Conservation (phyloP, 2,329 filamentous ascomycete genomes). For the Clarireedia paspali region DNA sequence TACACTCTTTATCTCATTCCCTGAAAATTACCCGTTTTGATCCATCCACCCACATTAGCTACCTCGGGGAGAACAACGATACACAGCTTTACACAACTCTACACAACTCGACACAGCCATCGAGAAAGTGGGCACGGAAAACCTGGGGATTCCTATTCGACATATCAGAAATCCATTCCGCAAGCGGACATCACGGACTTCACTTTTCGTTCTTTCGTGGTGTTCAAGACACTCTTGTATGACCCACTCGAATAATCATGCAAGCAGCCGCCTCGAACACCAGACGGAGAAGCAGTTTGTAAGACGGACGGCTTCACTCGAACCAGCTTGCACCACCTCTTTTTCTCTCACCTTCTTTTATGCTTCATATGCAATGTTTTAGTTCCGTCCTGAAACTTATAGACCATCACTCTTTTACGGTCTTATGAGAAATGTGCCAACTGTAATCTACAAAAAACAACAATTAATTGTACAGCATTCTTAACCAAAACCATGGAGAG, state of each 20-base stretch:
- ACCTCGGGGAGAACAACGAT: background rate
- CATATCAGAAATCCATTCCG: background rate
- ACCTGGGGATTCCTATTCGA: background rate
- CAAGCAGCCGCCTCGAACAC: slow-evolving; percentile 8
- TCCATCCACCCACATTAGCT: background rate
- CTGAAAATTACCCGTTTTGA: background rate
- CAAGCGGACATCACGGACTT: background rate
- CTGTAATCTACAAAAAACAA: slow-evolving; percentile 9
- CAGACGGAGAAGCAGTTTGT: slow-evolving; percentile 1
- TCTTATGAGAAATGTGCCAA: slow-evolving; percentile 17
- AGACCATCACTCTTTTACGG: slow-evolving; percentile 9
- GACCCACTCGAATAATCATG: slow-evolving; percentile 9
- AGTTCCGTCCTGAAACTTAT: background rate
- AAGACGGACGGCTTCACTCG: slow-evolving; percentile 3
- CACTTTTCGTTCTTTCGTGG: background rate
- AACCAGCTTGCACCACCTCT: slow-evolving; percentile 6
- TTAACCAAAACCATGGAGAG: slow-evolving; percentile 17
- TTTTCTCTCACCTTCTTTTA: background rate
- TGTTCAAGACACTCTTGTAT: slow-evolving; percentile 8
- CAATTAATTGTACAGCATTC: slow-evolving; percentile 13
- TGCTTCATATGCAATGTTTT: background rate
- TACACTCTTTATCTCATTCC: slow-evolving; percentile 6
- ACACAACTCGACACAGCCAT: background rate
- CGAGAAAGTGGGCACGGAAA: background rate
- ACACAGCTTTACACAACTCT: background rate